phyloP scores from a whole-genome alignment of 306 rosid species.

The Leucaena leucocephala region DNA sequence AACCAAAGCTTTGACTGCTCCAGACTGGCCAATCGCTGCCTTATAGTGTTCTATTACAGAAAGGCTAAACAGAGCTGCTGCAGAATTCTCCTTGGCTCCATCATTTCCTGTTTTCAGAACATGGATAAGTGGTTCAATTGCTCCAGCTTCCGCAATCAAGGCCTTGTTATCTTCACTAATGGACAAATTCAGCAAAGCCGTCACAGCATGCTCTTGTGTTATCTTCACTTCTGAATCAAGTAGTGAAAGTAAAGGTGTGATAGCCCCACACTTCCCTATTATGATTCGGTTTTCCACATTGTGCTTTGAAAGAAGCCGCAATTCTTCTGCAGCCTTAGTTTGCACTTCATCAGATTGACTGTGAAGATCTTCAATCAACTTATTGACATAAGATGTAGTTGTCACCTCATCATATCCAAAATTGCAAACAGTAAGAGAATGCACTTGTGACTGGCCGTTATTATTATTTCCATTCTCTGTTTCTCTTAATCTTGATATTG shows the following conservation, averaged over 20 bases:
- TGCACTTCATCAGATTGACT: conserved; percentile 63
- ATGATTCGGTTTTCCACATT: conserved; percentile 75
- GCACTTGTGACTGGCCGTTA: conserved; percentile 39
- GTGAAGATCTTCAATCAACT: conserved; percentile 74
- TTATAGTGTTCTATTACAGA: conserved; percentile 79
- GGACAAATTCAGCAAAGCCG: conserved; percentile 86
- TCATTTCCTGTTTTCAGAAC: conserved; percentile 79
- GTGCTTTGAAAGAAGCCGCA: conserved; percentile 82
- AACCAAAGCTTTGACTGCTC: conserved; percentile 86
- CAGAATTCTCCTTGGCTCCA: conserved; percentile 90
- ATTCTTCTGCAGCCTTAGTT: conserved; percentile 78
- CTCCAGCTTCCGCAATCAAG: conserved; percentile 80
- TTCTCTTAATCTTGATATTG: conserved; percentile 40
- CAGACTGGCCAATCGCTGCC: conserved; percentile 85
- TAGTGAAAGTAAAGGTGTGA: conserved; percentile 63
- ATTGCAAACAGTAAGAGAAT: conserved; percentile 44
- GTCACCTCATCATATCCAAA: conserved; percentile 52
- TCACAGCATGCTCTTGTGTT: conserved; percentile 94
- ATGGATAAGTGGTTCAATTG: conserved; percentile 81
- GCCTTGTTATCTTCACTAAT: conserved; percentile 73
- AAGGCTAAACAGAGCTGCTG: conserved; percentile 88
- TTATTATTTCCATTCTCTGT: conserved; percentile 49
- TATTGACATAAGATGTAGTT: conserved; percentile 58
- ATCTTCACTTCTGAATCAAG: conserved; percentile 61
- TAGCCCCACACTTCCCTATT: conserved; percentile 71